Evolutionary conservation across 1,284 basidiomycete species (phyloP), one percentile per base, ranked within the genome.

Genomic region (Flammula alnicola): DNA sequence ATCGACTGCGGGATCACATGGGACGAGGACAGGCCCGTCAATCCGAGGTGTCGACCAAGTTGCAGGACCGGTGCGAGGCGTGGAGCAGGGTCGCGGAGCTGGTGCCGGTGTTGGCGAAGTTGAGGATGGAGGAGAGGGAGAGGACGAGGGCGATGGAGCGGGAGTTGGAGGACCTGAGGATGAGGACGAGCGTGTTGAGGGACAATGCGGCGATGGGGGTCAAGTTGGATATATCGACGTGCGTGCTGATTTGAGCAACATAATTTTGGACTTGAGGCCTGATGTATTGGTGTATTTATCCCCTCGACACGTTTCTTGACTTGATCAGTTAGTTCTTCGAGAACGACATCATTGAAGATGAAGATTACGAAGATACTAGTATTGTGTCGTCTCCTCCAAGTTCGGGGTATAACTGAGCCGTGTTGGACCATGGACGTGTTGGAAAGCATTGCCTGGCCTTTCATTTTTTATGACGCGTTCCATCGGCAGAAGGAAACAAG

Each of bases 121-220:
- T 83, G 41, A 64, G 81, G 14, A 63, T 67, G 43, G 74, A 83
- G 60, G 83, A 84, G 60, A 62, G 71, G 49, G 69, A 65, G 46
- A 66, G 72, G 45, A 66, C 72, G 52, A 61, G 56, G 30, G 63
- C 61, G 45, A 54, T 83, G 58, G 67, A 74, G 61, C 59, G 63
- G 29, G 82, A 84, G 59, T 71, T 81, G 29, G 73, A 79, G 62
- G 82, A 83, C 56, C 55, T 84, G 58, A 66, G 75, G 46, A 70
- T 74, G 59, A 61, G 78, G 54, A 78, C 71, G 45, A 67, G 63
- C 33, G 62, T 81, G 10, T 57, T 81, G 56, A 70, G 69, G 60
- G 79, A 47, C 11, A 47, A 40, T 4, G 45, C 33, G 32, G 44
- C 32, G 9, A 16, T 54, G 43, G 54, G 56, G 5, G 47, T 55